A percentile compares a stretch with the other conserved stretches of the same genome.
phyloP scores from a whole-genome alignment of 163 green algal genomes.

The Prototheca wickerhamii region DNA sequence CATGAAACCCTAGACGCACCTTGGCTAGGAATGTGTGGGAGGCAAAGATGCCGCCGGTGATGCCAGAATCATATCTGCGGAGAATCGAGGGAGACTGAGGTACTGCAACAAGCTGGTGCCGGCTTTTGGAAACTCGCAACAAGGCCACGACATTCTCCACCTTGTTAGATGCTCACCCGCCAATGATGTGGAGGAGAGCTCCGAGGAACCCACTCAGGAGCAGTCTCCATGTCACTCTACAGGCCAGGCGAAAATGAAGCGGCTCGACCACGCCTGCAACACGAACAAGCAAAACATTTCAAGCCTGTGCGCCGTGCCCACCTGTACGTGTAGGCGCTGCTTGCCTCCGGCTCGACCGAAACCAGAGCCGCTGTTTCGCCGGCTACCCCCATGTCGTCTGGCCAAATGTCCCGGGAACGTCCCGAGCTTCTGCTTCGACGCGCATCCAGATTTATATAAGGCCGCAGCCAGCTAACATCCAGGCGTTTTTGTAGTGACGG shows the following conservation, averaged over 20 bases:
- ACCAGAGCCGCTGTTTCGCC: too few species aligned
- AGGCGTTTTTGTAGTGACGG: too few species aligned
- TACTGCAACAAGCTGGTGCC: neutral
- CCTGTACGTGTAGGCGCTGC: too few species aligned
- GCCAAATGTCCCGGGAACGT: too few species aligned
- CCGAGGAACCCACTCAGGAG: neutral
- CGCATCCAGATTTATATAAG: too few species aligned
- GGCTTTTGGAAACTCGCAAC: neutral
- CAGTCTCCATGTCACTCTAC: neutral
- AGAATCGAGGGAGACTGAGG: neutral
- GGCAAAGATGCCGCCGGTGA: slow-evolving; percentile 3
- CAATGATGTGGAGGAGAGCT: slow-evolving; percentile 4
- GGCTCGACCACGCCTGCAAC: neutral
- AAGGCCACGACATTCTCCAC: neutral
- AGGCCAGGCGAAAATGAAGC: neutral
- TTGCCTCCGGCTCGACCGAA: too few species aligned
- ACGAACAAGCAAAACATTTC: neutral
- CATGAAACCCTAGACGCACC: slow-evolving; percentile 1
- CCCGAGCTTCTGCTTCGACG: too few species aligned
- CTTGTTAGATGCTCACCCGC: neutral
- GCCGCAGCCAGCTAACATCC: too few species aligned
- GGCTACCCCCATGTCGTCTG: too few species aligned
- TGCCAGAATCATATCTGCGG: slow-evolving; percentile 1
- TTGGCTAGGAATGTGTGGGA: slow-evolving; percentile 2
- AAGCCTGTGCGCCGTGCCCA: neutral